Base-by-base conservation (phyloP, 495 filamentous ascomycete species). In the Trypethelium eluteriae region DNA sequence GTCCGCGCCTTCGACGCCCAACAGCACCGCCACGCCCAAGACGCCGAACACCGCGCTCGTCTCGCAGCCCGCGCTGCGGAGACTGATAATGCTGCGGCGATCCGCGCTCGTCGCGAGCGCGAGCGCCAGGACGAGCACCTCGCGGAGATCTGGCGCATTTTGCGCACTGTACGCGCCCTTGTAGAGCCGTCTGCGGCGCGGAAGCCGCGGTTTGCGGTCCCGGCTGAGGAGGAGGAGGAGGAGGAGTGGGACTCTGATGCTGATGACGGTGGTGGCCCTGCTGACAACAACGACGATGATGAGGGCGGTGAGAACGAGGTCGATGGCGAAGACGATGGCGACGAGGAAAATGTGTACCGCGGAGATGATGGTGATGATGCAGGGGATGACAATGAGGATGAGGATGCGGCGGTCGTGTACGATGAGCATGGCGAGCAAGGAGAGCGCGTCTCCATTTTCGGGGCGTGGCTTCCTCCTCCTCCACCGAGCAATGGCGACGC, bases 381-480 rank as follows among this genome's bases (percentile, higher is more conserved):
- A 32, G 36, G 12, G 3, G 59, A 3, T 7, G 39, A 36, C 10
- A 6, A 1, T 5, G n/a, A 41, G 1, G 39, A 63, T 10, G 53
- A 59, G 12, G 72, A 74, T 47, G 66, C 67, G 2, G 67, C 70
- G 41, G 70, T 36, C 6, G 72, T 59, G 1, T 36, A 36, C 53
- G 53, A 59, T 68, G 63, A 69, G 56, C 64, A 39, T 0, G 76
- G 77, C 66, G 70, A 74, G 57, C 74, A 74, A 1, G n/a, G 69
- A 11, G 63, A 71, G 11, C 50, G 73, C 25, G 74, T 78, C 53
- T 32, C 53, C 11, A 36, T 59, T 18, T 59, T 59, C 18, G 53
- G 53, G 16, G 10, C 49, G 49, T 32, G 49, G n/a, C 25, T 25
- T 25, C 25, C 25, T 25, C 25, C 25, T 25, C 25, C 25, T 25